These are phyloP conservation scores for Penicillium expansum DNA, from an alignment of 2,329 filamentous ascomycete species.

Conservation along the genomic window DNA sequence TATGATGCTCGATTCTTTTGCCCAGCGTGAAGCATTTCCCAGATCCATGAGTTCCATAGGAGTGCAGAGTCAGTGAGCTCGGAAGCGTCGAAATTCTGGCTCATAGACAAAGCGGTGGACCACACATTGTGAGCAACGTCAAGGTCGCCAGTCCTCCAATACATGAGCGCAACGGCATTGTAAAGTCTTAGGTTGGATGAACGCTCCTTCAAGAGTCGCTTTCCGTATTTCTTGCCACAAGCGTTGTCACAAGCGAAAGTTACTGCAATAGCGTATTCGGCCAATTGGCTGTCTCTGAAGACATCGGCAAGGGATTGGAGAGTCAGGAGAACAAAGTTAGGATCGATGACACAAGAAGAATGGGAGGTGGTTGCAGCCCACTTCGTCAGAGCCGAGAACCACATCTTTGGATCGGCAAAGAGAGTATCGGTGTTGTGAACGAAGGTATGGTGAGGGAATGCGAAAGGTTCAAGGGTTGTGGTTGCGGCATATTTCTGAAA, in stretches of 20 bases:
- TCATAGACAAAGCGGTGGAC: constrained; percentile 63
- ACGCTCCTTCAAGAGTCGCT: constrained; percentile 66
- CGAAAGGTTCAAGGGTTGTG: constrained; percentile 24
- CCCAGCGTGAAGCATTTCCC: constrained; percentile 59
- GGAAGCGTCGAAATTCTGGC: constrained; percentile 37
- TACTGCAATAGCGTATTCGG: constrained; percentile 69
- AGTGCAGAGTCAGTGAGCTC: constrained; percentile 41
- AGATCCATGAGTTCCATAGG: constrained; percentile 64
- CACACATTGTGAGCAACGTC: constrained; percentile 64
- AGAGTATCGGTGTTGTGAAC: constrained; percentile 52
- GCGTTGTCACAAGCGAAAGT: constrained; percentile 56
- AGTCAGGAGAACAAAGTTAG: constrained; percentile 51
- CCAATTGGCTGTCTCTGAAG: constrained; percentile 52
- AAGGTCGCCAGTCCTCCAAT: constrained; percentile 57
- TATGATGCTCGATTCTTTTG: constrained; percentile 38
- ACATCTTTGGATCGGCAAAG: constrained; percentile 51
- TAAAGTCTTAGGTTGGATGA: constrained; percentile 67
- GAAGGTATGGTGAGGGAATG: constrained; percentile 40
- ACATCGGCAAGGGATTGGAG: constrained; percentile 58
- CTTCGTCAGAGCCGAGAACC: constrained; percentile 41
- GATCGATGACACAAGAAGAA: constrained; percentile 38
- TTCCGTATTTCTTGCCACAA: constrained; percentile 67
- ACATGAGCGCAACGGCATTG: constrained; percentile 73
- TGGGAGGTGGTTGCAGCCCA: constrained; percentile 29
- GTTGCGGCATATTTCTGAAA: constrained; percentile 6